A percentile compares a stretch with the other conserved stretches of the same genome.
Conservation (phyloP, 2,329 filamentous ascomycete genomes). For the Trichoderma sp. region DNA sequence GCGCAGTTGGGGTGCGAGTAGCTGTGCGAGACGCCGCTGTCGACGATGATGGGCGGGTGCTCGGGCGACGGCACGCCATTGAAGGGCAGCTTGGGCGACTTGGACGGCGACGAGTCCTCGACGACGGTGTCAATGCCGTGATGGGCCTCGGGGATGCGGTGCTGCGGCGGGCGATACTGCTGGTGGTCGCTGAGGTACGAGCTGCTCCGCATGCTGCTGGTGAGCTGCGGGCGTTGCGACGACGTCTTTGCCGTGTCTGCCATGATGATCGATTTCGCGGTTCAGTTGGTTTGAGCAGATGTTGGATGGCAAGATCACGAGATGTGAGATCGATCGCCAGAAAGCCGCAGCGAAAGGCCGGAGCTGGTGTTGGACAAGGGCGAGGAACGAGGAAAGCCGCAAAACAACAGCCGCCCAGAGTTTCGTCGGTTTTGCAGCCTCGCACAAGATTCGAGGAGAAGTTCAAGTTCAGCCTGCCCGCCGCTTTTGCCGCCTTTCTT, state of each 20-base stretch:
- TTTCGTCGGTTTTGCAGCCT: neutral
- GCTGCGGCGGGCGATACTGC: slow-evolving; percentile 57
- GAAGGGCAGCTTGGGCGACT: slow-evolving; percentile 47
- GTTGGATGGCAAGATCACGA: neutral
- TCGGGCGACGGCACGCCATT: slow-evolving; percentile 60
- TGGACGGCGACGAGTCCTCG: slow-evolving; percentile 45
- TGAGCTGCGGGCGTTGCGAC: slow-evolving; percentile 47
- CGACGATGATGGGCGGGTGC: slow-evolving; percentile 57
- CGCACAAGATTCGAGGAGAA: neutral
- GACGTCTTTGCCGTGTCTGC: slow-evolving; percentile 27
- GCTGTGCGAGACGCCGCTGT: slow-evolving; percentile 60
- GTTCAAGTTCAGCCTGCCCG: neutral
- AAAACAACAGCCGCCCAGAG: neutral
- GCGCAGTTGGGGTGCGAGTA: slow-evolving; percentile 63
- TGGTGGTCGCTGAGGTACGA: slow-evolving; percentile 63
- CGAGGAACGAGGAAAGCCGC: neutral
- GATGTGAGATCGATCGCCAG: neutral
- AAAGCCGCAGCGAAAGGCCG: neutral
- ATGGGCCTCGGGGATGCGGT: slow-evolving; percentile 47
- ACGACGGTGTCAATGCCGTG: slow-evolving; percentile 65
- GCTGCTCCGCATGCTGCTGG: slow-evolving; percentile 54
- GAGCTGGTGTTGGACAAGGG: neutral
- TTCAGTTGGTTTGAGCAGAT: neutral
- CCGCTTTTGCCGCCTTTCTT: neutral
- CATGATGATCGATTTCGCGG: neutral